These are phyloP conservation scores for Lachnellula cervina DNA, from an alignment of 2,329 filamentous ascomycete genomes.

Conservation along the genomic window DNA sequence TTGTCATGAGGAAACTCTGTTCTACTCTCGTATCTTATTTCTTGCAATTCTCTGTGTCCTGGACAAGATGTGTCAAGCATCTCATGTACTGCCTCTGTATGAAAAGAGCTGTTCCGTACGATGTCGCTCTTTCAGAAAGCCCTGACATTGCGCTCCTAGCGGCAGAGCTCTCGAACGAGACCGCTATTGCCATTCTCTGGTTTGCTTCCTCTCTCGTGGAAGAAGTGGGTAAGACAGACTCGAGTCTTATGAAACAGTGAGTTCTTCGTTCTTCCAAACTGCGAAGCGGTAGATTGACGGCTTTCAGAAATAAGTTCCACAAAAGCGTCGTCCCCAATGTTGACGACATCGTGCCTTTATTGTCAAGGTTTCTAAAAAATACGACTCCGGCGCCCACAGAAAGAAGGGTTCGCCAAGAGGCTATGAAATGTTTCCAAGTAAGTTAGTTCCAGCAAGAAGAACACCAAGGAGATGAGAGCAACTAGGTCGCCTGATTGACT, in stretches of 20 bases:
- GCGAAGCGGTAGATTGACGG: constrained; percentile 7
- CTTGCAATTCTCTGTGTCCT: constrained; percentile 62
- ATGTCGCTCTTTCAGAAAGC: constrained; percentile 42
- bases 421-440: constrained; percentile 59
- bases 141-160: constrained; percentile 42
- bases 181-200: constrained; percentile 57
- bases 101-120: constrained; percentile 43
- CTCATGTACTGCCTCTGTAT: constrained; percentile 54
- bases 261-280: constrained; percentile 15
- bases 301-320: constrained; percentile 41
- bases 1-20: constrained; percentile 70
- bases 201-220: constrained; percentile 61
- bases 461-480: too few species aligned
- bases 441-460: constrained; percentile 1
- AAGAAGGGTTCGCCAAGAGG: constrained; percentile 46
- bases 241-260: constrained; percentile 53
- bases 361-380: constrained; percentile 37
- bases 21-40: constrained; percentile 74
- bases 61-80: constrained; percentile 61
- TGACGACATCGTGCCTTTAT: constrained; percentile 44
- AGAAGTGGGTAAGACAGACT: constrained; percentile 63
- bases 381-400: constrained; percentile 38
- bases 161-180: constrained; percentile 41
- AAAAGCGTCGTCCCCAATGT: constrained; percentile 48
- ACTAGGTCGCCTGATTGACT: too few species aligned